phyloP scores from a whole-genome alignment of 1,139 yeast genomes.

The Magnusiomyces paraingens region DNA sequence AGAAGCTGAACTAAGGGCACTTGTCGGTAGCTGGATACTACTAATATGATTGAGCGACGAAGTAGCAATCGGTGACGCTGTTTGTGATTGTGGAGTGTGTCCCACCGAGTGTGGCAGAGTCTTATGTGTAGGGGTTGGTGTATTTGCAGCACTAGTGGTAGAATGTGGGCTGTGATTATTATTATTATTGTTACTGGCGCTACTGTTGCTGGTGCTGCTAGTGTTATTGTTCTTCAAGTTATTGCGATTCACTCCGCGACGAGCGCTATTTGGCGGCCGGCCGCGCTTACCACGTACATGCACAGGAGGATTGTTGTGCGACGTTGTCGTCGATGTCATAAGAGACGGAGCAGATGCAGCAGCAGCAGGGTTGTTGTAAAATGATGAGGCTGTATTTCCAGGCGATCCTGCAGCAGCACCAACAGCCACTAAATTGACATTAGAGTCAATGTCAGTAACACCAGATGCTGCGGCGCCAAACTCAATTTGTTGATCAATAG shows the following conservation, averaged over 20 bases:
- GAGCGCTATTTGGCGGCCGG: slow-evolving; percentile 3
- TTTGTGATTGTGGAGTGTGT: too few species aligned
- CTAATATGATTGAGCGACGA: too few species aligned
- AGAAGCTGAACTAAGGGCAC: too few species aligned
- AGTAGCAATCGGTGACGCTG: too few species aligned
- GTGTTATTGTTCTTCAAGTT: background rate
- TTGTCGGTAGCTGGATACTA: too few species aligned
- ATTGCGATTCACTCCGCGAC: slow-evolving; percentile 2
- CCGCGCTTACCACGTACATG: slow-evolving; percentile 3
- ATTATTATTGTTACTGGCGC: background rate
- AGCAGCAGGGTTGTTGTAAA: background rate
- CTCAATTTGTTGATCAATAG: slow-evolving; percentile 2
- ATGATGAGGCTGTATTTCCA: background rate
- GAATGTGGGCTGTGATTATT: slow-evolving; percentile 1
- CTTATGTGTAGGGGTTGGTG: background rate
- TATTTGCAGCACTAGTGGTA: background rate
- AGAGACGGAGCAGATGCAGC: background rate
- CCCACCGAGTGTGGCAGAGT: too few species aligned
- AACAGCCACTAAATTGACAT: background rate
- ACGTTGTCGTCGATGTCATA: background rate
- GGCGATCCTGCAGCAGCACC: background rate
- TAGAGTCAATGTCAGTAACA: background rate
- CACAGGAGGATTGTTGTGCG: background rate
- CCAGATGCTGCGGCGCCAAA: slow-evolving; percentile 1
- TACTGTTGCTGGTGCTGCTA: background rate